phyloP scores from a whole-genome alignment of 371 early-diverging fungal genomes.

The Lichtheimia corymbifera region DNA sequence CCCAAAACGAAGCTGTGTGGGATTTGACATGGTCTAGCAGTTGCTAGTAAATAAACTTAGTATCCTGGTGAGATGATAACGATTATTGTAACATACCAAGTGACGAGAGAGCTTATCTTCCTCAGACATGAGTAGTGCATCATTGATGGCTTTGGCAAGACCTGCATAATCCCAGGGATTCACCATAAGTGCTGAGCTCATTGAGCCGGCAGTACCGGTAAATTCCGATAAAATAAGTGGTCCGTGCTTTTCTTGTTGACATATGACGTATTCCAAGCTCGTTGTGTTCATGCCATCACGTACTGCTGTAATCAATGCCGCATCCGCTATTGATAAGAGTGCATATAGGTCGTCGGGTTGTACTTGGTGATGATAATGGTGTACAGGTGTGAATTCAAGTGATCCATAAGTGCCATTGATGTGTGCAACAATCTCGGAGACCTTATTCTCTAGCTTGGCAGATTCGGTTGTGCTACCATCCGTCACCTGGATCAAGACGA shows the following conservation, averaged over 20 bases:
- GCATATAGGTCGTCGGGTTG: slow-evolving; percentile 95
- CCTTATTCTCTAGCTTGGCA: slow-evolving; percentile 76
- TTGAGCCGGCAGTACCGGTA: slow-evolving; percentile 94
- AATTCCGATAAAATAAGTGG: slow-evolving; percentile 96
- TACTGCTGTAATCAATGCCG: slow-evolving; percentile 92
- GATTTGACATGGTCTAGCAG: slow-evolving; percentile 84
- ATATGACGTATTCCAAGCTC: slow-evolving; percentile 96
- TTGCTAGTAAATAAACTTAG: slow-evolving; percentile 49
- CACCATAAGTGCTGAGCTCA: slow-evolving; percentile 89
- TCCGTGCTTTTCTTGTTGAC: slow-evolving; percentile 91
- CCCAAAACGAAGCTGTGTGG: slow-evolving; percentile 95
- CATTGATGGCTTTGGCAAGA: slow-evolving; percentile 91
- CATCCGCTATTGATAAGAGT: slow-evolving; percentile 92
- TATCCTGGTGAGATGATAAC: neutral
- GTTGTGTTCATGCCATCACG: slow-evolving; percentile 99
- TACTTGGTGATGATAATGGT: slow-evolving; percentile 95
- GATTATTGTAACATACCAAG: slow-evolving; percentile 42
- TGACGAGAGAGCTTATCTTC: slow-evolving; percentile 84
- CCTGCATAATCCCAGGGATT: slow-evolving; percentile 98
- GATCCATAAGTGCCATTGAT: slow-evolving; percentile 96
- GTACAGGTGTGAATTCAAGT: slow-evolving; percentile 92
- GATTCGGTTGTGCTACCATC: slow-evolving; percentile 52
- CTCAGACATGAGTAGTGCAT: slow-evolving; percentile 81
- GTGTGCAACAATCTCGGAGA: slow-evolving; percentile 87
- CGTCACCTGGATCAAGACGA: slow-evolving; percentile 87